Conservation (phyloP, 805 yeast genomes). For the Yarrowia phangngaensis region DNA sequence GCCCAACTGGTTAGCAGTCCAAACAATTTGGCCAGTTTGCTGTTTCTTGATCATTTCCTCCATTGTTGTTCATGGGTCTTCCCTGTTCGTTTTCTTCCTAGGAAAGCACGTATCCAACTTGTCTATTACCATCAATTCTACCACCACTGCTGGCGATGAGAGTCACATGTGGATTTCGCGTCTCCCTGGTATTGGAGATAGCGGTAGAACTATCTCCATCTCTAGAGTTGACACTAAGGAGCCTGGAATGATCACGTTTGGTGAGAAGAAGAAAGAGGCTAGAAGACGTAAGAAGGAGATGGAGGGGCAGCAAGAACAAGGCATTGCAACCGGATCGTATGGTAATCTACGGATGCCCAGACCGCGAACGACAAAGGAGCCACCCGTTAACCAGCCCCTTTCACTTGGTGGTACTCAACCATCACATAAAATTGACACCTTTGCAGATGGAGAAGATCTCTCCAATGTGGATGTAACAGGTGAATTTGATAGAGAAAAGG, state of each 20-base stretch:
- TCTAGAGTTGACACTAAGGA: slow-evolving; percentile 74
- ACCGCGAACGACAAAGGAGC: slow-evolving; percentile 24
- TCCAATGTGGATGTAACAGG: no score
- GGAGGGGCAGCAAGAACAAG: neutral
- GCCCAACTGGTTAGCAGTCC: slow-evolving; percentile 57
- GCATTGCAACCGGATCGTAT: neutral
- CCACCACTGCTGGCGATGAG: slow-evolving; percentile 57
- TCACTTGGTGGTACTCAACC: slow-evolving; percentile 2
- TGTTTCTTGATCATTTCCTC: slow-evolving; percentile 78
- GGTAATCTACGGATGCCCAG: slow-evolving; percentile 11
- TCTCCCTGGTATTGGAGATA: slow-evolving; percentile 70
- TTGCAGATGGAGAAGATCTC: slow-evolving; percentile 12
- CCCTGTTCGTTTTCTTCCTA: slow-evolving; percentile 69
- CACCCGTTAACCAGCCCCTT: slow-evolving; percentile 24
- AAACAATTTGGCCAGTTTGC: slow-evolving; percentile 75
- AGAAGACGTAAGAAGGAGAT: neutral
- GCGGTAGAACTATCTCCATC: slow-evolving; percentile 72
- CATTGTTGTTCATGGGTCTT: slow-evolving; percentile 85
- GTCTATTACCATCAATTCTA: slow-evolving; percentile 87
- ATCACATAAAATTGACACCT: neutral
- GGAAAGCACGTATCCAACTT: slow-evolving; percentile 88
- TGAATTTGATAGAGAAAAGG: neutral
- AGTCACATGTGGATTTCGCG: slow-evolving; percentile 77
- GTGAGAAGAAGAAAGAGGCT: slow-evolving; percentile 35
- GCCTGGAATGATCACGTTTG: slow-evolving; percentile 34